Percentiles rank a stretch among this genome's conserved stretches.
These are phyloP conservation scores for Penicillium sp. DNA, from an alignment of 2,329 filamentous ascomycete species.

Conservation along the genomic window DNA sequence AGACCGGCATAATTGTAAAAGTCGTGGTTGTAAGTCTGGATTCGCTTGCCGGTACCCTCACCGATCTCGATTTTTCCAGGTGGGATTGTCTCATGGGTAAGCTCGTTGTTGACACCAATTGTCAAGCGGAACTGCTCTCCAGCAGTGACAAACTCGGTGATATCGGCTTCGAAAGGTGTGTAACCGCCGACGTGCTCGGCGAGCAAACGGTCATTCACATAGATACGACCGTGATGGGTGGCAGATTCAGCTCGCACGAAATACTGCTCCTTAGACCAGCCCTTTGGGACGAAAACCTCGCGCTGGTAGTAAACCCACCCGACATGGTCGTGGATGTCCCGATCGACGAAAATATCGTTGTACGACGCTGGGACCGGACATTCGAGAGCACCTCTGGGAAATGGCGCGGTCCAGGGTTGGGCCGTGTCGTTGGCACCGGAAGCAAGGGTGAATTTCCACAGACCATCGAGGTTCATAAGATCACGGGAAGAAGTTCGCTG, in stretches of 20 bases:
- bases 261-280: constrained; percentile 20
- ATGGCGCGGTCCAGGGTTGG: constrained; percentile 5
- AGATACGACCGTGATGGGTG: constrained; percentile 30
- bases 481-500: constrained; percentile 6
- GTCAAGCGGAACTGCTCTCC: constrained; percentile 31
- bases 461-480: constrained; percentile 16
- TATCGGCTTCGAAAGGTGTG: constrained; percentile 30
- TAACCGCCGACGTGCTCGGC: constrained; percentile 30
- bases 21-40: constrained; percentile 32
- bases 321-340: constrained; percentile 28
- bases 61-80: constrained; percentile 19
- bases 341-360: constrained; percentile 18
- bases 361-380: constrained; percentile 17
- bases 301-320: constrained; percentile 37
- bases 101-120: constrained; percentile 33
- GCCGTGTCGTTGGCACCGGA: constrained; percentile 7
- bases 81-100: constrained; percentile 33
- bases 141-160: constrained; percentile 21
- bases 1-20: constrained; percentile 36
- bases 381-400: constrained; percentile 11
- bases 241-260: constrained; percentile 30
- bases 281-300: constrained; percentile 23
- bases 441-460: constrained; percentile 17
- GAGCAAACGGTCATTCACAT: constrained; percentile 28
- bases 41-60: constrained; percentile 16